phyloP scores from a whole-genome alignment of 2,329 filamentous ascomycete species.

The Hawksworthiomyces lignivorus region DNA sequence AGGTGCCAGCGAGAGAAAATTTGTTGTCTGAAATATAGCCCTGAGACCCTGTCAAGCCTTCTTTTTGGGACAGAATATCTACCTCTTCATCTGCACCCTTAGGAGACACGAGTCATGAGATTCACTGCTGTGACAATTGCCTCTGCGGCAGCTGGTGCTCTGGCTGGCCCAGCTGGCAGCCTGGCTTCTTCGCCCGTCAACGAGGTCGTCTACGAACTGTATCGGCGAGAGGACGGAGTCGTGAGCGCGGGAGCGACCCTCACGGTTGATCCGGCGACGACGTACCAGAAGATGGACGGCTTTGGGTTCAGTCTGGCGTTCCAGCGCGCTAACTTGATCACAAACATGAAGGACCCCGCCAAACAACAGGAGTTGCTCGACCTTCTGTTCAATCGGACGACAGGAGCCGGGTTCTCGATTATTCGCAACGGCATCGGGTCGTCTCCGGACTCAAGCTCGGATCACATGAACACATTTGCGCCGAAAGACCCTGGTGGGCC shows the following conservation, averaged over 20 bases:
- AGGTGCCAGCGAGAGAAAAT: no score
- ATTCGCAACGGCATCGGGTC: slow-evolving; percentile 38
- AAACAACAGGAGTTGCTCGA: slow-evolving; percentile 34
- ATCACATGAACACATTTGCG: slow-evolving; percentile 30
- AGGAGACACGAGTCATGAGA: slow-evolving; percentile 1
- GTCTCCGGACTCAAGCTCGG: slow-evolving; percentile 30
- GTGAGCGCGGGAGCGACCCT: slow-evolving; percentile 18
- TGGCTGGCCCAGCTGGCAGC: neutral
- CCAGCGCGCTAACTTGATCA: slow-evolving; percentile 36
- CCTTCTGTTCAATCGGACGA: slow-evolving; percentile 36
- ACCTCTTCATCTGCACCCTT: no score
- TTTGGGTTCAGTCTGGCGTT: slow-evolving; percentile 38
- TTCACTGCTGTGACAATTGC: neutral
- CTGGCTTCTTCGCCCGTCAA: slow-evolving; percentile 2
- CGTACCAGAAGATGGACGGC: slow-evolving; percentile 37
- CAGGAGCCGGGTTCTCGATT: slow-evolving; percentile 36
- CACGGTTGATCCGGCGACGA: slow-evolving; percentile 32
- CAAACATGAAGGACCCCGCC: slow-evolving; percentile 27
- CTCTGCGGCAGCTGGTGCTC: neutral
- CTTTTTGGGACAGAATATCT: no score
- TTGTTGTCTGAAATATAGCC: no score
- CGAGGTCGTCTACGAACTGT: slow-evolving; percentile 7
- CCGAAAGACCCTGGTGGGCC: slow-evolving; percentile 37
- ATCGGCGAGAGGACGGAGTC: slow-evolving; percentile 12
- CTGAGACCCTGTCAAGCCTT: no score